Conservation (phyloP, 768 basidiomycete genomes). For the Agrocybe praecox region DNA sequence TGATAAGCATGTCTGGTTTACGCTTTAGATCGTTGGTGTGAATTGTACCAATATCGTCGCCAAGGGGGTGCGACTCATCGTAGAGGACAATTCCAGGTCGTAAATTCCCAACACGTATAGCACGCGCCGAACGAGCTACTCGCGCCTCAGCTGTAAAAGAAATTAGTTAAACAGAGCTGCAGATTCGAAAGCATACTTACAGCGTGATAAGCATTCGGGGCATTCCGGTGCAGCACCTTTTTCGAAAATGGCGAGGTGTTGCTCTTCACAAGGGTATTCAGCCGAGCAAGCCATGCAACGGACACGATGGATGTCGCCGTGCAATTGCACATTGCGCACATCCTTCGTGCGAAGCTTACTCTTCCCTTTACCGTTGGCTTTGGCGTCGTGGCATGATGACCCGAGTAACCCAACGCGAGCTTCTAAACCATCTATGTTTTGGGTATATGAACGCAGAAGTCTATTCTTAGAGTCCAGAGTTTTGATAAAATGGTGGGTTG, state of each 20-base stretch:
- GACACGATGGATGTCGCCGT: slow-evolving; percentile 92
- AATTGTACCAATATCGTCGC: slow-evolving; percentile 88
- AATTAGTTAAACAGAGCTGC: not conserved
- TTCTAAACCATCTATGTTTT: slow-evolving; percentile 97
- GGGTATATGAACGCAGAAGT: slow-evolving; percentile 90
- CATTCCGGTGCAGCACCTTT: slow-evolving; percentile 81
- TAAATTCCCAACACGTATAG: slow-evolving; percentile 79
- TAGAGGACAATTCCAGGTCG: slow-evolving; percentile 95
- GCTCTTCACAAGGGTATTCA: slow-evolving; percentile 68
- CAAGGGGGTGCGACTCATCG: slow-evolving; percentile 90
- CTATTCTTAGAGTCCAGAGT: slow-evolving; percentile 83
- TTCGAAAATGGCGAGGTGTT: slow-evolving; percentile 65
- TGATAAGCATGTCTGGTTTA: slow-evolving; percentile 89
- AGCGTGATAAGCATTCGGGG: slow-evolving; percentile 79
- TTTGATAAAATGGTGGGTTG: slow-evolving; percentile 89
- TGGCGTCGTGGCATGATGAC: slow-evolving; percentile 57
- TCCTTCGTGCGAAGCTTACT: slow-evolving; percentile 67
- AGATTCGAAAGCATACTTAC: slow-evolving; percentile 67
- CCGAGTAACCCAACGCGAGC: slow-evolving; percentile 75
- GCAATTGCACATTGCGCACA: slow-evolving; percentile 89
- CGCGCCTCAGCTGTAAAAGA: slow-evolving; percentile 63
- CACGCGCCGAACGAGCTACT: slow-evolving; percentile 79
- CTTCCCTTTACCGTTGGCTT: slow-evolving; percentile 64
- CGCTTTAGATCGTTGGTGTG: slow-evolving; percentile 75
- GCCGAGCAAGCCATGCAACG: slow-evolving; percentile 86